Evolutionary conservation across 768 basidiomycete genomes (phyloP), one percentile per base, ranked within the genome.

Genomic region (Imleria badia): DNA sequence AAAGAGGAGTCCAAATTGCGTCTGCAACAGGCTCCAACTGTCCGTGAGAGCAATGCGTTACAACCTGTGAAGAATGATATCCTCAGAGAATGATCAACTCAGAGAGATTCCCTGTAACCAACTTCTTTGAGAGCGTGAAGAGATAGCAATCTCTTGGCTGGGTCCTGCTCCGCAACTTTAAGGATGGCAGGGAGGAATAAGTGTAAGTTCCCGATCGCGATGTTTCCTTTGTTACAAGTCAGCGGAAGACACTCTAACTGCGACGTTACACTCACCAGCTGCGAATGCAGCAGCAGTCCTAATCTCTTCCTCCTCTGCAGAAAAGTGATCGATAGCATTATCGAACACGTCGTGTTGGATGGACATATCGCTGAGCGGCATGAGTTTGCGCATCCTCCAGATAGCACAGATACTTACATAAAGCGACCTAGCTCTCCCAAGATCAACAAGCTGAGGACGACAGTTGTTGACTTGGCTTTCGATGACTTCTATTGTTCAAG

Each of bases 41-140:
- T 0, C 82, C 83, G 54, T 87, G 81, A 9, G 91, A 87, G 55
- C 89, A 92, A 68, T 98, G 93, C 0, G 91, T 91, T 52, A 98
- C 94, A 44, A 96, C 91, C 91, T 94, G 42, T 7, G 9, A 26
- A 40, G 14, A 2, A 51, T 19, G 26, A 35, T 35, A 15, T 33
- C 38, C 30, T 47, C 10, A 54, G 41, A 14, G 20, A 51, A 51
- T 8, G 14, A 33, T 48, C 5, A 10, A 29, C 14, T 29, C 3
- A 22, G 13, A 29, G 51, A 48, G 26, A 19, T 46, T 14, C 1
- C 6, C 20, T 38, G 30, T 34, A 6, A 58, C 77, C 48, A 20
- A 87, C 91, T 81, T 98, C 96, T 72, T 97, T 97, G 46, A 98
- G 75, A 11, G 96, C 92, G 65, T 98, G 93, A 23, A 99, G 78